These are phyloP conservation scores for Brassica balearica DNA, from an alignment of 441 rosid genomes.

Conservation along the genomic window DNA sequence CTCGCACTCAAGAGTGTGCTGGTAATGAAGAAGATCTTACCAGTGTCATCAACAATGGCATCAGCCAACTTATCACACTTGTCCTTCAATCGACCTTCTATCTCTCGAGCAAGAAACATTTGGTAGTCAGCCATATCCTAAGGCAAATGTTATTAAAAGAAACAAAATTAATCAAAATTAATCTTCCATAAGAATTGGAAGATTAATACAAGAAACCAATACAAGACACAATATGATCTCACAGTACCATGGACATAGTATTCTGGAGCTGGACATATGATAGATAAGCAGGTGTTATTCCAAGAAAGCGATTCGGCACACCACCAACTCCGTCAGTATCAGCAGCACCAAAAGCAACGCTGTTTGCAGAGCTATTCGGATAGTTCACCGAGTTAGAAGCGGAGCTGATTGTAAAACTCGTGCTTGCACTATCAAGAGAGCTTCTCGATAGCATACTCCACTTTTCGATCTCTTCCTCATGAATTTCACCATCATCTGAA, in stretches of 20 bases:
- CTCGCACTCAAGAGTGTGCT: constrained; percentile 8
- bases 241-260: constrained; percentile 62
- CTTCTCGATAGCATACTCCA: constrained; percentile 85
- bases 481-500: constrained; percentile 91
- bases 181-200: not conserved
- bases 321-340: constrained; percentile 93
- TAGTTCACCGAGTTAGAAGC: constrained; percentile 71
- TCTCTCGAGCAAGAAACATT: constrained; percentile 80
- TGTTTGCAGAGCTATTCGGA: constrained; percentile 59
- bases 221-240: constrained; percentile 20
- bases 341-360: constrained; percentile 48
- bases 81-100: constrained; percentile 76
- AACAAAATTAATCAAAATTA: not conserved
- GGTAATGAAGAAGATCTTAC: constrained; percentile 50
- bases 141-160: constrained; percentile 9
- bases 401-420: constrained; percentile 76
- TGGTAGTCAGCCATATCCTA: constrained; percentile 89
- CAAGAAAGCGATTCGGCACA: constrained; percentile 88
- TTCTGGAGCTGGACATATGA: constrained; percentile 89
- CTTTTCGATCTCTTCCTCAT: constrained; percentile 91
- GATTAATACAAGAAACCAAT: not conserved
- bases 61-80: constrained; percentile 89
- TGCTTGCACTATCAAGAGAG: constrained; percentile 84
- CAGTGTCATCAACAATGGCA: constrained; percentile 85
- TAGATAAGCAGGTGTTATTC: constrained; percentile 83